Base-by-base conservation (phyloP, 225 moss, liverwort and hornwort genomes). In the Climacium dendroides region DNA sequence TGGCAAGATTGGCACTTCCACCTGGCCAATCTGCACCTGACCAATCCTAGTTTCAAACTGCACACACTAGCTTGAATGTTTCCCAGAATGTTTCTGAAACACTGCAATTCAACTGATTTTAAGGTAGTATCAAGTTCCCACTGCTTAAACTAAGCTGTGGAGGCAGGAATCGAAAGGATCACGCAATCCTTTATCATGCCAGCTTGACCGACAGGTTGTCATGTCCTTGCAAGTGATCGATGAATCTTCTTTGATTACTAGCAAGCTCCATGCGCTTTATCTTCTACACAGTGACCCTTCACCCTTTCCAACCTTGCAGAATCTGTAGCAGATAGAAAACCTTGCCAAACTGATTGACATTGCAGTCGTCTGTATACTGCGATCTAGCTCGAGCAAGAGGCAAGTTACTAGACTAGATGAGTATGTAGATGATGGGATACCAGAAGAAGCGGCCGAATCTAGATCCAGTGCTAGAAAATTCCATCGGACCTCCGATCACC, bases 381-480 rank as follows among this genome's bases (percentile, higher is more conserved):
- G 29, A 19, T 13, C 7, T 20, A 22, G 75, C 6, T 20, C 17
- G 34, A 62, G 47, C 80, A 22, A 61, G 80, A 32, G 50, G n/a
- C 17, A 11, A 50, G 16, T 20, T 11, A 10, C 45, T 34, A 34
- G 54, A 48, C 48, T 63, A 11, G 76, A 63, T 79, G 58, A 77
- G 76, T 76, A 15, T 14, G 57, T 79, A 79, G 79, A 62, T 6
- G 80, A 87, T 88, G 90, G 86, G 55, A 66, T 61, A 47, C 43
- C 78, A 76, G 76, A 86, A 63, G 80, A 78, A 66, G 83, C 47
- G n/a, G 30, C 63, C 74, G 65, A 60, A 19, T 50, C 82, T 92
- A 59, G 87, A 89, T 60, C 82, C 89, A 43, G 92, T 92, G 53
- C 82, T 62, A 19, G 90, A 92, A 73, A n/a, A 88, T 18, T 25